A percentile compares a stretch with the other conserved stretches of the same genome.
These are phyloP conservation scores for Podaxis sp. DNA, from an alignment of 768 basidiomycete genomes.

Conservation along the genomic window DNA sequence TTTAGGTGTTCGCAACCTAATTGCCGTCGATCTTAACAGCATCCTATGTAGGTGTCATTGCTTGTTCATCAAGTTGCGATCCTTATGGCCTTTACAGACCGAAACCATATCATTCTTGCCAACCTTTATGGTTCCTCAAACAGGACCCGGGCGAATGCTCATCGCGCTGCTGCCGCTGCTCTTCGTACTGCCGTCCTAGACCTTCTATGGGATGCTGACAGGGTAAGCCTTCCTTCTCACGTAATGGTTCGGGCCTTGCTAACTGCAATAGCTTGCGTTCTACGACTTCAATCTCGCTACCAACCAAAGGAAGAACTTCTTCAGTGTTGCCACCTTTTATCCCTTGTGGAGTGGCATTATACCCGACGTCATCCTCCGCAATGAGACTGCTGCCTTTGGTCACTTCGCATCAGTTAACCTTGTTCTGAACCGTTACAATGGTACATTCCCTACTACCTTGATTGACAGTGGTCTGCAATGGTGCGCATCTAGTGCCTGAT, in stretches of 20 bases:
- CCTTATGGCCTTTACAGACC: conserved; percentile 44
- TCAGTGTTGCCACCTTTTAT: conserved; percentile 78
- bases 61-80: conserved; percentile 10
- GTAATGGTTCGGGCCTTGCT: not conserved
- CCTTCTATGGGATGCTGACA: conserved; percentile 78
- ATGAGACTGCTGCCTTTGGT: conserved; percentile 59
- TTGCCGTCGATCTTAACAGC: conserved; percentile 82
- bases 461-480: conserved; percentile 81
- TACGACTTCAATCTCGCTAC: conserved; percentile 86
- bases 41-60: conserved; percentile 65
- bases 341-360: conserved; percentile 88
- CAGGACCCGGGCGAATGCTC: conserved; percentile 41
- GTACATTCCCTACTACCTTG: conserved; percentile 81
- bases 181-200: conserved; percentile 78
- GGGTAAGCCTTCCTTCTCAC: conserved; percentile 32
- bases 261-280: conserved; percentile 60
- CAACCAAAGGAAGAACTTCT: conserved; percentile 61
- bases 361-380: conserved; percentile 64
- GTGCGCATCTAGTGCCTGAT: conserved; percentile 31
- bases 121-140: conserved; percentile 56
- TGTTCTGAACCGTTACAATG: conserved; percentile 84
- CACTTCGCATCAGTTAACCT: conserved; percentile 76
- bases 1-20: conserved; percentile 65
- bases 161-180: conserved; percentile 53
- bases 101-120: conserved; percentile 60